Evolutionary conservation across 352 stramenopile genomes (phyloP), one percentile per base, ranked within the genome.

Genomic region (Globisporangium cederbergense): DNA sequence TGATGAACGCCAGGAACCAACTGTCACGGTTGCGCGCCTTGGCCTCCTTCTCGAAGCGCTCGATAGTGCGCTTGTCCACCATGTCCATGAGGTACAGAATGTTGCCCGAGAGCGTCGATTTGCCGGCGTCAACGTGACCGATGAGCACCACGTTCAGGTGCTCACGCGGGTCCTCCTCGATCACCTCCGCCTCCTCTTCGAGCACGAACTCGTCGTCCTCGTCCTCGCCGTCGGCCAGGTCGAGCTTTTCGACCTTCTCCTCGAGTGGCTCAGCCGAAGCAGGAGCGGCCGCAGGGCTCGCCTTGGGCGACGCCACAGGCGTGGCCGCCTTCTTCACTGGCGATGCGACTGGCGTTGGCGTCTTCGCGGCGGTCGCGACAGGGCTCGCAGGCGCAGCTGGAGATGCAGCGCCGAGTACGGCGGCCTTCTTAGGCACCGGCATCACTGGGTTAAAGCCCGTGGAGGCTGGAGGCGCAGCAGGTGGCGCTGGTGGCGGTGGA

Each of bases 101-200:
- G 78, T 98, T 99, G 60, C 97, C 97, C 40, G 88, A 98, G 16
- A 99, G 83, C 36, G 98, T 99, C 45, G 90, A 98, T 83, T 99
- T 99, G 71, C 97, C 97, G 30, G 98, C 98, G 78, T 99, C 97
- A 55, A 99, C 96, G 79, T 99, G 97, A 25, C 98, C 98, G 70
- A 99, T 99, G 65, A 99, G 98, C 51, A 99, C 97, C 13, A 99
- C 77, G 79, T 99, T 99, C 67, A 99, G 78, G 74, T 99, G 97
- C 68, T 99, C 96, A 49, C 97, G 88, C 30, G 96, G 94, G 79
- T 99, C 96, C 64, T 97, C 93, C 66, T 98, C 89, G 13, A 79
- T 75, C 30, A 94, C 76, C 55, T 93, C 81, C 47, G 74, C 75
- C 47, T 91, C 83, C 53, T 85, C 79, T 25, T 64, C 58, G n/a